These are phyloP conservation scores for Aspergillus viridinutans DNA, from an alignment of 2,329 filamentous ascomycete species.

Conservation along the genomic window DNA sequence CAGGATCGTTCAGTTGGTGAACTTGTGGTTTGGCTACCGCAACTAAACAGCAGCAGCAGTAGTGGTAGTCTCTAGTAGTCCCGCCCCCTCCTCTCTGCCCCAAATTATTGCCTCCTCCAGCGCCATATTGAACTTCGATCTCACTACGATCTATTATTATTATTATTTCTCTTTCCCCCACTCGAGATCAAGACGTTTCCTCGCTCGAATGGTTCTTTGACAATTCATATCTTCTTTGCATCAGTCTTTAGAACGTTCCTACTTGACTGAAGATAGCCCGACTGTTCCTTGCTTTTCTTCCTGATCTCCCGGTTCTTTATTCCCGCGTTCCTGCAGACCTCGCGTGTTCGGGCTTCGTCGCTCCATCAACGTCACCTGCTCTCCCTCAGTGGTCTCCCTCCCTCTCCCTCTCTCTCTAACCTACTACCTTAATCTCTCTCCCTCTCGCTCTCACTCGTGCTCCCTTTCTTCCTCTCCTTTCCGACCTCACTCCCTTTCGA, in stretches of 20 bases:
- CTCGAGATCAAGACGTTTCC: neutral
- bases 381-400: too few species aligned
- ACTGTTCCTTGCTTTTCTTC: slow-evolving; percentile 15
- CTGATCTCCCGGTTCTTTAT: slow-evolving; percentile 20
- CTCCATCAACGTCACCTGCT: slow-evolving; percentile 32
- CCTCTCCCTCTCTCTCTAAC: slow-evolving; percentile 13
- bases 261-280: slow-evolving; percentile 11
- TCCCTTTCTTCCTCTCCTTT: slow-evolving; percentile 15
- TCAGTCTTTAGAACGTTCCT: slow-evolving; percentile 1
- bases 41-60: neutral
- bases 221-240: slow-evolving; percentile 1
- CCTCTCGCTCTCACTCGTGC: slow-evolving; percentile 14
- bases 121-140: slow-evolving; percentile 1
- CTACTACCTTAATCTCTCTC: slow-evolving; percentile 15
- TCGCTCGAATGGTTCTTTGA: neutral
- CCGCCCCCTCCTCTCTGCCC: slow-evolving; percentile 10
- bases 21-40: neutral
- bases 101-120: slow-evolving; percentile 6
- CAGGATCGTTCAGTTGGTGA: too few species aligned
- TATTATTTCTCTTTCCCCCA: slow-evolving; percentile 7
- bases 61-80: neutral
- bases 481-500: slow-evolving; percentile 15
- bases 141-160: slow-evolving; percentile 1
- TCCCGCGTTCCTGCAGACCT: slow-evolving; percentile 28
- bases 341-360: slow-evolving; percentile 29